Percentiles rank a stretch among this genome's conserved stretches.
These are phyloP conservation scores for Leishmania major DNA, from an alignment of 208 protist species.

Conservation along the genomic window DNA sequence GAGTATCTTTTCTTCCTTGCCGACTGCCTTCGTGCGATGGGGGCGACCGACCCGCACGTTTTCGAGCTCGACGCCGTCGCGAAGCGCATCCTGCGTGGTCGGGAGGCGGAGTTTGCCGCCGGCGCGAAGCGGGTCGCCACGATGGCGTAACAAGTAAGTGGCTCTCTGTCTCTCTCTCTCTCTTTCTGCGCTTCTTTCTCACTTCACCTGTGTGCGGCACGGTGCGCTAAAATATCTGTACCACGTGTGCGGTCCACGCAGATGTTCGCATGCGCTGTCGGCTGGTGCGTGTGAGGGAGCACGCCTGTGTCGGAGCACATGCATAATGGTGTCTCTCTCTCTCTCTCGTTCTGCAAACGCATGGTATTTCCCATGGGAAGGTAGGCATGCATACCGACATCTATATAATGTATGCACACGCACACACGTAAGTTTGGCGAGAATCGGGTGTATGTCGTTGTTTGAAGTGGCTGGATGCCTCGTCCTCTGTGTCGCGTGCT, in stretches of 20 bases:
- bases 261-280: neutral
- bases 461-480: neutral
- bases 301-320: no score
- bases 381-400: neutral
- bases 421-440: neutral
- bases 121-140: constrained; percentile 9
- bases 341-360: no score
- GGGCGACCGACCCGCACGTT: constrained; percentile 60
- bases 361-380: neutral
- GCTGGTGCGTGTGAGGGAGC: neutral
- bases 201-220: neutral
- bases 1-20: constrained; percentile 84
- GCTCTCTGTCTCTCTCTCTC: neutral
- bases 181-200: neutral
- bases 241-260: neutral
- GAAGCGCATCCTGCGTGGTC: constrained; percentile 38
- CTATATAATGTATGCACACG: neutral
- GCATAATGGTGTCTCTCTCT: no score
- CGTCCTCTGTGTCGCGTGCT: neutral
- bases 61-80: constrained; percentile 63
- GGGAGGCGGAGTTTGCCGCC: constrained; percentile 22
- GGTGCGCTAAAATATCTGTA: neutral
- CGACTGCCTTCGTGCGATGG: constrained; percentile 59
- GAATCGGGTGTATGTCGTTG: neutral
- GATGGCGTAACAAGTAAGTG: neutral